Percentiles rank a stretch among this genome's conserved stretches.
These are phyloP conservation scores for Peronospora destructor DNA, from an alignment of 352 stramenopile species.

Conservation along the genomic window DNA sequence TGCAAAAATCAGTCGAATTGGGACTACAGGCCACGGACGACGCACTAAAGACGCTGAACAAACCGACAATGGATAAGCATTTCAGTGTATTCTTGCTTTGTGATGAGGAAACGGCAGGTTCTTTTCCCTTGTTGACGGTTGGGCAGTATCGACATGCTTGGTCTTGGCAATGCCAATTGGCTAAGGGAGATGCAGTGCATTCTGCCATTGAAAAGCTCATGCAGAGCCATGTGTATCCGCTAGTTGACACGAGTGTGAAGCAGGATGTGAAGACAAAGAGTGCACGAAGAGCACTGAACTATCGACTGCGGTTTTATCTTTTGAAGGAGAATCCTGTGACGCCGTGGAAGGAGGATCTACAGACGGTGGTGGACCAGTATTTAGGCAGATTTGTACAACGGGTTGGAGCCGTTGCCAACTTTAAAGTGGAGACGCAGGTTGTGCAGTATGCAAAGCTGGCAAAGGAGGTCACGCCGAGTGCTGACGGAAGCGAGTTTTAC, in stretches of 20 bases:
- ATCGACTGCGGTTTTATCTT: constrained; percentile 62
- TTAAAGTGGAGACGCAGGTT: constrained; percentile 62
- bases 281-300: constrained; percentile 46
- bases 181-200: constrained; percentile 23
- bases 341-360: constrained; percentile 43
- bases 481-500: constrained; percentile 32
- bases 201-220: constrained; percentile 33
- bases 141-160: constrained; percentile 69
- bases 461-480: constrained; percentile 37
- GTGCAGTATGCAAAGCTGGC: constrained; percentile 64
- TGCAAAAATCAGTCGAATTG: constrained; percentile 6
- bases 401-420: constrained; percentile 46
- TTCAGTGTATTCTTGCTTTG: constrained; percentile 48
- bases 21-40: constrained; percentile 22
- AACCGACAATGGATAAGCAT: constrained; percentile 8
- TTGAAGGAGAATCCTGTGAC: constrained; percentile 46
- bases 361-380: constrained; percentile 35
- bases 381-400: constrained; percentile 43
- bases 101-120: constrained; percentile 14
- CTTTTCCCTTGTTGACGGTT: constrained; percentile 29
- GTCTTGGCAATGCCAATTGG: constrained; percentile 29
- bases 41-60: constrained; percentile 17
- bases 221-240: constrained; percentile 37
- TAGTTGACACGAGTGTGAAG: neutral
- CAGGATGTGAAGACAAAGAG: constrained; percentile 15